Conservation (phyloP, 768 basidiomycete genomes). For the Pisolithus marmoratus region DNA sequence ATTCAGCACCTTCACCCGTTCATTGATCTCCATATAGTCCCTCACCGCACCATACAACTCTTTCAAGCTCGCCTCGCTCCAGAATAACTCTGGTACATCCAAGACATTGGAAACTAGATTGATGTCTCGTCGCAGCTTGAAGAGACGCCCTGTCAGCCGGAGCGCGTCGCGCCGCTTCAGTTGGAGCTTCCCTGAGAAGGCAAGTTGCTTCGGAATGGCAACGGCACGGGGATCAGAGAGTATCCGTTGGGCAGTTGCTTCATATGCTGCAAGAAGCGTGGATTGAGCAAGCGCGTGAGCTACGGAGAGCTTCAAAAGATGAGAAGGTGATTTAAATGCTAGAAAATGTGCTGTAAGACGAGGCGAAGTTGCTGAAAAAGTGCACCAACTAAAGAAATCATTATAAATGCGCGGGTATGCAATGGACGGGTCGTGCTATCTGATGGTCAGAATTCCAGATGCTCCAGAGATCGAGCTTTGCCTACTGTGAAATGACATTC, state of each 20-base stretch:
- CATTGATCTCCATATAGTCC: slow-evolving; percentile 91
- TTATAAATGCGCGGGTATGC: slow-evolving; percentile 90
- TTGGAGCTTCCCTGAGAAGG: slow-evolving; percentile 66
- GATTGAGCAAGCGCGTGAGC: slow-evolving; percentile 94
- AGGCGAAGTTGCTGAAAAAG: neutral
- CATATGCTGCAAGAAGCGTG: slow-evolving; percentile 85
- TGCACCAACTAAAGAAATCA: slow-evolving; percentile 83
- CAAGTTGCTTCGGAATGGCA: slow-evolving; percentile 81
- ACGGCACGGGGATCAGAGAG: slow-evolving; percentile 72
- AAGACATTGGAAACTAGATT: slow-evolving; percentile 91
- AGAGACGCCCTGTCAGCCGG: slow-evolving; percentile 78
- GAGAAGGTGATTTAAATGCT: slow-evolving; percentile 91
- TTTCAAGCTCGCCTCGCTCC: slow-evolving; percentile 88
- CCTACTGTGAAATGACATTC: slow-evolving; percentile 82
- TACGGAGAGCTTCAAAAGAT: slow-evolving; percentile 87
- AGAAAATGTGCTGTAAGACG: slow-evolving; percentile 2
- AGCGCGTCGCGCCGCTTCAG: slow-evolving; percentile 79
- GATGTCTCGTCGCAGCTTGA: slow-evolving; percentile 84
- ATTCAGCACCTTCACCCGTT: slow-evolving; percentile 77
- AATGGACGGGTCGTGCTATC: slow-evolving; percentile 76
- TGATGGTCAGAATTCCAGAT: slow-evolving; percentile 1
- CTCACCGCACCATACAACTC: slow-evolving; percentile 88
- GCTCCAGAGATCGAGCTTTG: slow-evolving; percentile 19
- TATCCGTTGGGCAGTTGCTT: slow-evolving; percentile 69
- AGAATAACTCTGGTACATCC: slow-evolving; percentile 91